These are phyloP conservation scores for Elaeagnus macrophylla DNA, from an alignment of 306 rosid species.

Conservation along the genomic window DNA sequence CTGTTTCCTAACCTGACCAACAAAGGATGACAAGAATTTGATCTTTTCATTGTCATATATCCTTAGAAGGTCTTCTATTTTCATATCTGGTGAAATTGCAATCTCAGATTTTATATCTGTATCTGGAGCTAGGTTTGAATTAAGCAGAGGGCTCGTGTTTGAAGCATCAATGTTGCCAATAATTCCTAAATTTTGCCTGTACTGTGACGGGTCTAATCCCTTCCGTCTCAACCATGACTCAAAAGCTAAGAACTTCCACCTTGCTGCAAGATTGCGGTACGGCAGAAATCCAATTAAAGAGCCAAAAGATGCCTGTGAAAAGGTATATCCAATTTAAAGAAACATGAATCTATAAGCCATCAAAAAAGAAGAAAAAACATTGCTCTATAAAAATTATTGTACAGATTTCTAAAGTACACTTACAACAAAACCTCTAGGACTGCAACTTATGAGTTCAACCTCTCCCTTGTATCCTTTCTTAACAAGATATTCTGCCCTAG, in stretches of 20 bases:
- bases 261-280: conserved; percentile 71
- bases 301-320: conserved; percentile 78
- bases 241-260: conserved; percentile 91
- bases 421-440: conserved; percentile 75
- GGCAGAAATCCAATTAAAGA: conserved; percentile 88
- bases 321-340: conserved; percentile 27
- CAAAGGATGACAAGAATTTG: conserved; percentile 69
- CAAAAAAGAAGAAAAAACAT: not conserved
- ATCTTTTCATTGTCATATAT: conserved; percentile 75
- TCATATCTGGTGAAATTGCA: conserved; percentile 66
- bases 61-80: conserved; percentile 61
- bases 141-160: conserved; percentile 24
- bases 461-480: conserved; percentile 51
- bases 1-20: conserved; percentile 70
- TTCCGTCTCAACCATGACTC: conserved; percentile 88
- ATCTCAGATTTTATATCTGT: conserved; percentile 31
- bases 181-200: conserved; percentile 51
- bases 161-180: conserved; percentile 39
- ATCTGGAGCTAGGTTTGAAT: conserved; percentile 26
- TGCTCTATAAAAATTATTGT: not conserved
- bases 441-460: conserved; percentile 76
- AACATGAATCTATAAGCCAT: conserved; percentile 14
- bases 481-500: conserved; percentile 49
- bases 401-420: conserved; percentile 30
- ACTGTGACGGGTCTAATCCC: conserved; percentile 76